Conservation (phyloP, 169 alveolate species). For the Plasmodium reichenowi region DNA sequence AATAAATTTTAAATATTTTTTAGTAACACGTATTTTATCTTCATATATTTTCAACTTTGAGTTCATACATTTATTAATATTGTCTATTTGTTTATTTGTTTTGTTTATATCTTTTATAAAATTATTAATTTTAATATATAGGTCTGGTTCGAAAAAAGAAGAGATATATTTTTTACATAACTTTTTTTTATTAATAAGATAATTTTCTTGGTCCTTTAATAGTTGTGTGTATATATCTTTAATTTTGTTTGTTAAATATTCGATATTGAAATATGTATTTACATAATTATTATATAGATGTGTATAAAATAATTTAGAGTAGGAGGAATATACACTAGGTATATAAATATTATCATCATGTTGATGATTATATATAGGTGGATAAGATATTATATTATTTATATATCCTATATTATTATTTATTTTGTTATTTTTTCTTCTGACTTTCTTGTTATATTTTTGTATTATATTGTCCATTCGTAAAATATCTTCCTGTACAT, state of each 20-base stretch:
- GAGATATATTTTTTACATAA: background rate
- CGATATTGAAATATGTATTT: too few relatives aligned
- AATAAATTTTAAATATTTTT: slow-evolving; percentile 30
- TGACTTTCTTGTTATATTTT: background rate
- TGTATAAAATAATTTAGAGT: too few relatives aligned
- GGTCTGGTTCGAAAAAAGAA: background rate
- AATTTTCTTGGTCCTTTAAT: too few relatives aligned
- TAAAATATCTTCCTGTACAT: background rate
- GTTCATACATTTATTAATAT: background rate
- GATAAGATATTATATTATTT: too few relatives aligned
- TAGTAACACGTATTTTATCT: background rate
- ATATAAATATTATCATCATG: too few relatives aligned
- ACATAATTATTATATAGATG: too few relatives aligned
- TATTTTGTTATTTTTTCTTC: background rate
- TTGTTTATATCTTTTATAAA: slow-evolving; percentile 4
- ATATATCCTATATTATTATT: background rate
- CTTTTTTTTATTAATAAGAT: background rate
- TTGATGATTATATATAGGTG: too few relatives aligned
- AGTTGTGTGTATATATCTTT: too few relatives aligned
- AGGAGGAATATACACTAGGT: too few relatives aligned
- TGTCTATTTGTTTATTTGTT: background rate
- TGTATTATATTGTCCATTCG: background rate
- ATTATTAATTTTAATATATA: background rate
- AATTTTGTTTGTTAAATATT: too few relatives aligned
- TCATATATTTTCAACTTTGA: background rate